A percentile compares a stretch with the other conserved stretches of the same genome.
Evolutionary conservation across 768 basidiomycete species (phyloP).

Genomic region (Lactarius akahatsu): DNA sequence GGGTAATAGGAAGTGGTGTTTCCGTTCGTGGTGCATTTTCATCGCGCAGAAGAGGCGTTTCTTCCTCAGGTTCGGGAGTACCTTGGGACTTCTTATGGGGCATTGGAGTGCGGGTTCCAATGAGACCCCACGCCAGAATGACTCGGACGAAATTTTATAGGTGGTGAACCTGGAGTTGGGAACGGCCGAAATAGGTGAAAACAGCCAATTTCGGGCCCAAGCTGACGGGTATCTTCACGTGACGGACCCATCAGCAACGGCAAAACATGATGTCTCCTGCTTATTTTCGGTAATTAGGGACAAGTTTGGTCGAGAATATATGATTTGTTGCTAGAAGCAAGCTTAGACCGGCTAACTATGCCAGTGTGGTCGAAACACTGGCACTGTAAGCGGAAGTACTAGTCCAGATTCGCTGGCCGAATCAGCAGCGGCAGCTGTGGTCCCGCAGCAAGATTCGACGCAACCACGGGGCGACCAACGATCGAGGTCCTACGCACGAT

Average conservation of each 20-base stretch:
- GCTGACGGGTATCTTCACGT: no score
- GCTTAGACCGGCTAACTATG: no score
- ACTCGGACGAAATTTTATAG: not conserved
- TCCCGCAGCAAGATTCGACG: conserved; percentile 18
- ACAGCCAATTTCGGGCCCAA: no score
- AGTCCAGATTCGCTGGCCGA: conserved; percentile 17
- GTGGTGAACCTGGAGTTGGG: no score
- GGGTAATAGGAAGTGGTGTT: not conserved
- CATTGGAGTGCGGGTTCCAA: not conserved
- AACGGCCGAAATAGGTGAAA: no score
- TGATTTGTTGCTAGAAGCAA: no score
- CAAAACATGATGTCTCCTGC: no score
- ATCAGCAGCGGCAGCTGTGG: conserved; percentile 27
- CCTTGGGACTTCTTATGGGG: not conserved
- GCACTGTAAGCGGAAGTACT: not conserved
- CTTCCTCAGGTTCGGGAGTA: not conserved
- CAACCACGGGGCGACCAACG: conserved; percentile 25
- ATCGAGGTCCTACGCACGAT: conserved; percentile 17
- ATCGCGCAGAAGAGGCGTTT: not conserved
- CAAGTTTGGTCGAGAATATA: no score
- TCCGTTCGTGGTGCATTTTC: not conserved
- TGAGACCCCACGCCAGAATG: not conserved
- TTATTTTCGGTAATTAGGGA: no score
- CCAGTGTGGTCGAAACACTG: no score
- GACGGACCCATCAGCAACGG: no score